Base-by-base conservation (phyloP, 2,329 filamentous ascomycete species). In the Trichoderma oligosporum region DNA sequence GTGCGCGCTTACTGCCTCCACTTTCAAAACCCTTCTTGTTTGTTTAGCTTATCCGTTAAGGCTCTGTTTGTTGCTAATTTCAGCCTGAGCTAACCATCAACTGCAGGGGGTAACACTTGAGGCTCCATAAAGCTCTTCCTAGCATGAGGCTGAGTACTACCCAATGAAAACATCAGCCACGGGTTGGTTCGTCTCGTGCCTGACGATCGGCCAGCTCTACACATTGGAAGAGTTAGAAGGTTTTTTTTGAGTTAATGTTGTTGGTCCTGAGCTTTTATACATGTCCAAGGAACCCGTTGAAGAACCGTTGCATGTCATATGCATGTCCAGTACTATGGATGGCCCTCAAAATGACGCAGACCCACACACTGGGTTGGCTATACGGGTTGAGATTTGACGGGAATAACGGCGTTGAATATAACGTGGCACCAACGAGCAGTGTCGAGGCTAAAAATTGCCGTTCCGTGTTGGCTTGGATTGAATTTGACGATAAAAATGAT, bases 141-240 rank as follows among this genome's bases (percentile, higher is more conserved):
- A 27, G 36, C 38, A 14, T 53, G 49, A 53, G 49, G 49, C 49
- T 53, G 49, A 53, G 49, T n/a, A 41, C 16, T n/a, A n/a, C 29
- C n/a, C 6, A 38, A 44, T 3, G 49, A 44, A 2, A 42, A 18
- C 7, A 44, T 4, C 9, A 33, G 38, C 49, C 49, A 42, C 27
- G 8, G 9, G n/a, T 33, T 9, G 25, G 36, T 52, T 52, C 27
- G 18, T 22, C 18, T 33, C 12, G 49, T 53, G 27, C 49, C 49
- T 53, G 49, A 18, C 49, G 49, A 53, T 53, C 49, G 38, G 27
- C 49, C 49, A 25, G 14, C 16, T 22, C 29, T 35, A 9, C 9
- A 41, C 16, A 31, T 18, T 16, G n/a, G 12, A 25, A 16, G 18
- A 42, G 27, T 24, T 27, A 5, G 27, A 5, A n/a, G n/a, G n/a